Conservation (phyloP, 2,329 filamentous ascomycete species). For the Trichoderma guizhouense region DNA sequence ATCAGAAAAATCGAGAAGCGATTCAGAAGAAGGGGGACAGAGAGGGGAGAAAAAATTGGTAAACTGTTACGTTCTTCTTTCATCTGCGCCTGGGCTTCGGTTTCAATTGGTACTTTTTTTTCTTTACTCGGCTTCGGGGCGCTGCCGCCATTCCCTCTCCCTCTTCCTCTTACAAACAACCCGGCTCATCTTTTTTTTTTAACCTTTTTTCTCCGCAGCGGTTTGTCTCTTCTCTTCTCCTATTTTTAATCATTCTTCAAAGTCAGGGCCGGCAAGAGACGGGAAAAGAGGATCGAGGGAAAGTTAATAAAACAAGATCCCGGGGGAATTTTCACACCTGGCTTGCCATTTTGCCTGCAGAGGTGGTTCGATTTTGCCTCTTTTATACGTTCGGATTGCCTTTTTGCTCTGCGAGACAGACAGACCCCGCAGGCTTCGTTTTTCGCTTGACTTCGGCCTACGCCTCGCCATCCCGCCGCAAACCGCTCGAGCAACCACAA, state of each 20-base stretch:
- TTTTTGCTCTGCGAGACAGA: conserved; percentile 3
- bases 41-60: not conserved
- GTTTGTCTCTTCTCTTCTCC: not conserved
- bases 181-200: not conserved
- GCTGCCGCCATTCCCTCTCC: not conserved
- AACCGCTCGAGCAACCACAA: conserved; percentile 28
- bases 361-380: not conserved
- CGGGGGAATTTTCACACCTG: not conserved
- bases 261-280: not conserved
- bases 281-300: not conserved
- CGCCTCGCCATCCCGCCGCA: conserved; percentile 34
- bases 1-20: not conserved
- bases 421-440: conserved; percentile 5
- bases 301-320: not conserved
- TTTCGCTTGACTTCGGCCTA: conserved; percentile 22
- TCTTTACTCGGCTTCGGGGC: not conserved
- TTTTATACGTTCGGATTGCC: conserved; percentile 3
- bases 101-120: conserved; percentile 4
- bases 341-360: not conserved
- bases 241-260: not conserved
- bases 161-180: conserved; percentile 1
- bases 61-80: conserved; percentile 11
- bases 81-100: conserved; percentile 2
- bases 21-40: not conserved
- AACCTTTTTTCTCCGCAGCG: not conserved